Evolutionary conservation across 139 green algal species (phyloP), one percentile per base, ranked within the genome.

Genomic region (Volvox reticuliferus): DNA sequence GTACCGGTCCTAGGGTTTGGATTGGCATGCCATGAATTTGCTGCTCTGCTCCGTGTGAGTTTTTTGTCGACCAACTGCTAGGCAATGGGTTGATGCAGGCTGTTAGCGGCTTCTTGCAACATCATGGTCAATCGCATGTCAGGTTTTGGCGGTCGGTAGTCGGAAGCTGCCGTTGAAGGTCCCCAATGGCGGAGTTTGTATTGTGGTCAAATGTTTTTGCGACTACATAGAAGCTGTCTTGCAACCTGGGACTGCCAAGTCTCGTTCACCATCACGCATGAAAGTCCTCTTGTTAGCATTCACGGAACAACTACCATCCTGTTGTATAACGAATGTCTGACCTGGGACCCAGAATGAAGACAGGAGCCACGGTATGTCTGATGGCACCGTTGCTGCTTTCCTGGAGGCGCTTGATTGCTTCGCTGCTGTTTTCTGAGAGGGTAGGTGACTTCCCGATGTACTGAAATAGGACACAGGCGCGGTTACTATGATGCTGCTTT

Each of bases 311-410:
- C 26, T 61, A 35, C 30, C n/a, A 81, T 61, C 32, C 75, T 81
- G 33, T 81, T 81, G 30, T 61, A 81, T 33, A 81, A 81, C 75
- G 18, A 81, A 81, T 55, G 75, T 21, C 32, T 20, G 32, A 3
- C 32, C 37, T 67, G 78, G 21, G 36, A 68, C 37, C 19, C 32
- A 13, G 78, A 65, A 65, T 84, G 78, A 67, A 26, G 20, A 68
- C 65, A 44, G 78, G 78, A 44, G 75, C 20, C 32, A 61, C 24
- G 75, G 75, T 81, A 44, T 14, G 44, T 32, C 73, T 32, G 75
- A 18, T 55, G 32, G 75, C 75, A 81, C 75, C 71, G 32, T 79
- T 35, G 75, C 61, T 81, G 75, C 75, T 81, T 61, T 81, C 71
- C 71, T 33, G 20, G 28, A 28, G 67, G 73, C 44, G 44, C 44